Evolutionary conservation across 805 yeast species (phyloP).

Genomic region (Candida gorgasii): DNA sequence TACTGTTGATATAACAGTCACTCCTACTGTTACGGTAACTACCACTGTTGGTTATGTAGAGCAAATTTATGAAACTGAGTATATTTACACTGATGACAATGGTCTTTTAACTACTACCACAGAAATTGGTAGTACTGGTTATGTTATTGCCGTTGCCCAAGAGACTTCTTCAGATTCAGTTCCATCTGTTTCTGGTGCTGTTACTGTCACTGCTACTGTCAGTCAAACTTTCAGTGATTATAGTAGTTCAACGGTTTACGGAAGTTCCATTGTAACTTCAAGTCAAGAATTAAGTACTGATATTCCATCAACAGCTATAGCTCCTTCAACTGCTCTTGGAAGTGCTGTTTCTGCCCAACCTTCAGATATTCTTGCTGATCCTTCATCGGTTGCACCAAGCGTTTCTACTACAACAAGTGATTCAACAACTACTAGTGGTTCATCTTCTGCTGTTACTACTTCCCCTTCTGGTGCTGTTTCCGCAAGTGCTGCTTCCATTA

Average conservation of each 20-base stretch:
- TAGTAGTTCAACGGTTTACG: constrained; percentile 6
- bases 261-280: background rate
- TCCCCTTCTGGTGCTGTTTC: background rate
- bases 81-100: constrained; percentile 29
- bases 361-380: background rate
- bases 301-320: background rate
- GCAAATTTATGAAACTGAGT: constrained; percentile 27
- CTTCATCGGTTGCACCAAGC: background rate
- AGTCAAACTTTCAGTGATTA: constrained; percentile 8
- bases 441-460: constrained; percentile 7
- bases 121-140: constrained; percentile 16
- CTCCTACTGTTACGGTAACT: constrained; percentile 32
- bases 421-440: constrained; percentile 5
- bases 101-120: constrained; percentile 28
- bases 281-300: background rate
- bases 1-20: constrained; percentile 25
- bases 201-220: constrained; percentile 10
- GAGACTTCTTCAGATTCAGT: background rate
- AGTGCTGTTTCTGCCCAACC: constrained; percentile 4
- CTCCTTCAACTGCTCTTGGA: constrained; percentile 2
- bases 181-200: constrained; percentile 1
- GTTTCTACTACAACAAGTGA: background rate
- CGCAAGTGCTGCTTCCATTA: background rate
- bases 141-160: background rate
- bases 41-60: constrained; percentile 28